Base-by-base conservation (phyloP, 257 asterid species). In the Nicotiana tomentosiformis region DNA sequence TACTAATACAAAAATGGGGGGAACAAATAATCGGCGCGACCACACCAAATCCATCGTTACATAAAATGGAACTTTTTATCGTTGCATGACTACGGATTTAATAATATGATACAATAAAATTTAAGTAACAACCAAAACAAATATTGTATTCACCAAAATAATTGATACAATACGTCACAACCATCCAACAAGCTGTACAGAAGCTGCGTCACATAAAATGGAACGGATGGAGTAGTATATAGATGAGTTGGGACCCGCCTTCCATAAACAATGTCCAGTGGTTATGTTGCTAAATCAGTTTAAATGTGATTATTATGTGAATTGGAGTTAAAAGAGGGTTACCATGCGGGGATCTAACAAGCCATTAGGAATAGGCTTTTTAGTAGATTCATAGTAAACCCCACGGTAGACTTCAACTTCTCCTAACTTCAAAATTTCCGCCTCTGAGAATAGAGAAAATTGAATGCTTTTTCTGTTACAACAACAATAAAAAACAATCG, bases 291-390 rank as follows among this genome's bases (percentile, higher is more conserved):
- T 58, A 58, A 17, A 18, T 18, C 26, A 5, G 26, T 58, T 58
- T 7, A 58, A 58, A 18, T 6, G 11, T 0, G 64, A 58, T 58
- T 5, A 58, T 58, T 1, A 18, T 61, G 32, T 62, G 68, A 64
- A 64, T 10, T 11, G 11, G 69, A 64, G 4, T 26, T 5, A 7
- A 65, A 65, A 65, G 61, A 64, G 18, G 15, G 43, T 82, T 90
- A 96, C 99, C 98, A 96, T 93, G 87, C 77, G 97, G 67, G 91
- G 87, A 80, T 96, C 99, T 66, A 96, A 88, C 91, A 96, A 88
- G 65, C 99, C 99, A 78, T 87, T 84, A 18, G 37, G 89, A 30
- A 66, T 11, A 56, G 98, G 97, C 85, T 84, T 85, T 78, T 80
- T 86, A 43, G 1, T 29, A 4, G 60, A 6, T 49, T 96, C 95